Evolutionary conservation across 2,329 filamentous ascomycete species (phyloP).

Genomic region (Fusarium fracticaudum): DNA sequence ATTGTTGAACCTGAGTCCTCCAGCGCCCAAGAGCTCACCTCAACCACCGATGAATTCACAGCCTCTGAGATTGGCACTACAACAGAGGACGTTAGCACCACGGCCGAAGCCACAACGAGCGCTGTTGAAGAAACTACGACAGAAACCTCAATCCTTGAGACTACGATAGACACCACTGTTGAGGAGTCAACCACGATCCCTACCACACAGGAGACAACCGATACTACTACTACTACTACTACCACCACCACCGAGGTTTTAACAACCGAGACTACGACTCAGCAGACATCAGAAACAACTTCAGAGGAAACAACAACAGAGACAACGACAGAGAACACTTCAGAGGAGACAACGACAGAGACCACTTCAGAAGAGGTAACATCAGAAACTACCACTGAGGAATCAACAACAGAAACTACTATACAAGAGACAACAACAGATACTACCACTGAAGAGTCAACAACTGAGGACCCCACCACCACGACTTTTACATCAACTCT

Average conservation of each 20-base stretch:
- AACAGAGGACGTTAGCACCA: neutral
- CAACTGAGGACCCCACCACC: neutral
- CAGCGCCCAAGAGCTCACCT: neutral
- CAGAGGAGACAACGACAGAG: neutral
- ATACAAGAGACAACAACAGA: neutral
- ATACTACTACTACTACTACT: neutral
- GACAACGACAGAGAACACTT: neutral
- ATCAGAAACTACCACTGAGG: neutral
- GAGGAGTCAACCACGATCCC: neutral
- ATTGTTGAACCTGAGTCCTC: neutral
- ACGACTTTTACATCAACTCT: neutral
- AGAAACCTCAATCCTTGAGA: neutral
- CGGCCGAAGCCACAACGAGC: neutral
- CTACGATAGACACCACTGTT: neutral
- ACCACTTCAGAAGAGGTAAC: neutral
- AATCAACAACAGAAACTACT: neutral
- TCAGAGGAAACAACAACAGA: neutral
- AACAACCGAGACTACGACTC: rapidly evolving
- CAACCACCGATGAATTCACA: neutral
- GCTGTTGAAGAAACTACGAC: neutral
- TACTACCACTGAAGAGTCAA: neutral
- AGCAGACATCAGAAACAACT: neutral
- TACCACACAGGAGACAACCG: neutral
- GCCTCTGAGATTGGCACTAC: neutral
- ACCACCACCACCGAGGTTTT: neutral